Conservation (phyloP, 768 basidiomycete genomes). For the Termitomyces sp. region DNA sequence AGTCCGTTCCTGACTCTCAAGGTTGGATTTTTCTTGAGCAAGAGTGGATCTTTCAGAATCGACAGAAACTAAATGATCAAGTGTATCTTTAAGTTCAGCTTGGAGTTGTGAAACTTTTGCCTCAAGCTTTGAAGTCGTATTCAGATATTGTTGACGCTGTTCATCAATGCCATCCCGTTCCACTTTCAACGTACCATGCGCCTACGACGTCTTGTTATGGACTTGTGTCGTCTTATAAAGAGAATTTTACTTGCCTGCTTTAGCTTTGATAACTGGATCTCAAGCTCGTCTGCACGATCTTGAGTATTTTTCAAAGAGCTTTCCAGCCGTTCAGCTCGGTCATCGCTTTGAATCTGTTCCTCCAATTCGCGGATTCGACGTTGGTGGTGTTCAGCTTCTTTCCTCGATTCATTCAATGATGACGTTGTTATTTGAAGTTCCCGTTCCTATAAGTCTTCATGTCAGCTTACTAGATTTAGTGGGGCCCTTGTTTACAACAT, state of each 20-base stretch:
- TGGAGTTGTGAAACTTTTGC: slow-evolving; percentile 42
- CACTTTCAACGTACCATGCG: slow-evolving; percentile 47
- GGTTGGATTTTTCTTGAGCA: slow-evolving; percentile 39
- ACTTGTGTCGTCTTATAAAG: neutral
- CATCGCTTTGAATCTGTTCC: slow-evolving; percentile 80
- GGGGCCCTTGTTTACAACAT: neutral
- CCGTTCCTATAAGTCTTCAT: slow-evolving; percentile 55
- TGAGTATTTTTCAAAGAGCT: slow-evolving; percentile 71
- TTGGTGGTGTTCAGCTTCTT: slow-evolving; percentile 48
- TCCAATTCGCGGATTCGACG: slow-evolving; percentile 66
- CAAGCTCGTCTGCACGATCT: slow-evolving; percentile 77
- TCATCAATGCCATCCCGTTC: slow-evolving; percentile 56
- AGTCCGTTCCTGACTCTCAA: slow-evolving; percentile 43
- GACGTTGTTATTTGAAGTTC: slow-evolving; percentile 64
- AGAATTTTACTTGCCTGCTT: slow-evolving; percentile 52
- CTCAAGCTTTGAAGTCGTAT: slow-evolving; percentile 43
- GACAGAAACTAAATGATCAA: slow-evolving; percentile 37
- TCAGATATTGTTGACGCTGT: slow-evolving; percentile 34
- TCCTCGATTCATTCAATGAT: slow-evolving; percentile 44
- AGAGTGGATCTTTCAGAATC: slow-evolving; percentile 44
- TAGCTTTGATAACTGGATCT: slow-evolving; percentile 74
- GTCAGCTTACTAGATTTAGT: neutral
- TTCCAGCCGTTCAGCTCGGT: slow-evolving; percentile 73
- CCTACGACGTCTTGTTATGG: slow-evolving; percentile 29
- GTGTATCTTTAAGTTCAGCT: slow-evolving; percentile 29